Conservation (phyloP, 768 basidiomycete species). For the Suillus bovinus region DNA sequence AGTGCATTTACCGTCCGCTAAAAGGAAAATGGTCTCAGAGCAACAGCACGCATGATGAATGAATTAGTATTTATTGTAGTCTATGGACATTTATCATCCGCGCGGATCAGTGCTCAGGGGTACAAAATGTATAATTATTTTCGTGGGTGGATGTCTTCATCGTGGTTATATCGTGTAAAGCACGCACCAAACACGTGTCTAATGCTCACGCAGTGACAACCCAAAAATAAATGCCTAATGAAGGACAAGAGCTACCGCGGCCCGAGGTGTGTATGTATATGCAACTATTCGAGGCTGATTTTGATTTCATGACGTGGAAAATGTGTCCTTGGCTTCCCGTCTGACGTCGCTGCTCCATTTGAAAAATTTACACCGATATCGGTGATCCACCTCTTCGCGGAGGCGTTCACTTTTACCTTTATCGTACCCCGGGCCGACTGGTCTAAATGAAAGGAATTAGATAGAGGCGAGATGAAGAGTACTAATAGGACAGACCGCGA, state of each 20-base stretch:
- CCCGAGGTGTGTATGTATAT: slow-evolving; percentile 4
- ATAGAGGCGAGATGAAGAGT: slow-evolving; percentile 10
- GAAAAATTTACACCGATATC: slow-evolving; percentile 80
- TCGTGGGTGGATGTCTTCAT: background rate
- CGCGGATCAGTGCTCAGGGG: background rate
- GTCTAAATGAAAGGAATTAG: slow-evolving; percentile 43
- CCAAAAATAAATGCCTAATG: background rate
- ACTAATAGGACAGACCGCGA: slow-evolving; percentile 54
- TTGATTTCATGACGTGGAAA: slow-evolving; percentile 4
- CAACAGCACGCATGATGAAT: background rate
- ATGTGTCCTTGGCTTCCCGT: slow-evolving; percentile 37
- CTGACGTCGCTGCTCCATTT: slow-evolving; percentile 80
- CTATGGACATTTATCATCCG: no score
- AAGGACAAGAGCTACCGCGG: slow-evolving; percentile 1
- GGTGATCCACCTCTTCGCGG: slow-evolving; percentile 77
- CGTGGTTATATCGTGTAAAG: background rate
- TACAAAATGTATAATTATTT: background rate
- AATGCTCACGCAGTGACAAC: background rate
- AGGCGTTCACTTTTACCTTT: slow-evolving; percentile 67
- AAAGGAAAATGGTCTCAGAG: background rate
- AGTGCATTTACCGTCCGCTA: background rate
- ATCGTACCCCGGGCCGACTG: slow-evolving; percentile 90
- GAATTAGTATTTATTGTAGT: background rate
- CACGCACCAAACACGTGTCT: background rate
- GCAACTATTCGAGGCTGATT: background rate